Evolutionary conservation across 1,139 yeast species (phyloP), one percentile per base, ranked within the genome.

Genomic region (Suhomyces anneliseae): DNA sequence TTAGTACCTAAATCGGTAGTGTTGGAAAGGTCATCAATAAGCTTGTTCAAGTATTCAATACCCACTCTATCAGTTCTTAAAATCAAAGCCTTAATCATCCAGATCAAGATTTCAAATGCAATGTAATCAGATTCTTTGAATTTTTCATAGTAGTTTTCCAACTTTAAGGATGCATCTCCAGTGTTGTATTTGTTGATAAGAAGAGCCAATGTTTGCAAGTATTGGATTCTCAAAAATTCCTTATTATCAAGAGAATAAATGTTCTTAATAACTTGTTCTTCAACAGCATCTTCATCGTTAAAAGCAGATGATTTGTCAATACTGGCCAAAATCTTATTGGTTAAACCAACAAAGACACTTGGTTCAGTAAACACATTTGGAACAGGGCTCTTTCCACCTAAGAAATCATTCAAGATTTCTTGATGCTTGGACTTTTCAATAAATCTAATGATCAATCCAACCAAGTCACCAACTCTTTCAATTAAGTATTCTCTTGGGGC

Each of bases 11-110:
- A 40, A 38, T 43, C 50, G 15, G 31, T 37, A 19, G 48, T 45
- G 27, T 40, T 39, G n/a, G 46, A 44, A 39, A 56, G 44, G 35
- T 49, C 47, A 3, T 44, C 47, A n/a, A 61, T 46, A 12, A 58
- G 78, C 57, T 50, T 57, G 58, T 38, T 64, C 60, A 53, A 76
- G 64, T 71, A 71, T 7, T 58, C 59, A n/a, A 69, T 63, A 0
- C 85, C 84, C 0, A 57, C 42, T 3, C 69, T 60, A 51, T 87
- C 85, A 47, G 79, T 77, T 55, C 78, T 82, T 61, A 88, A 60
- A 1, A 88, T 60, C 42, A 87, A 71, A 0, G 88, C 95, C 62
- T 89, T 90, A 29, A 83, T 69, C 6, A 83, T 65, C 97, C 96
- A 90, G 1, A 83, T 69, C 31, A 74, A 65, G 0, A 77, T 60